Conservation (phyloP, 2,329 filamentous ascomycete species). For the Stachybotrys elegans region DNA sequence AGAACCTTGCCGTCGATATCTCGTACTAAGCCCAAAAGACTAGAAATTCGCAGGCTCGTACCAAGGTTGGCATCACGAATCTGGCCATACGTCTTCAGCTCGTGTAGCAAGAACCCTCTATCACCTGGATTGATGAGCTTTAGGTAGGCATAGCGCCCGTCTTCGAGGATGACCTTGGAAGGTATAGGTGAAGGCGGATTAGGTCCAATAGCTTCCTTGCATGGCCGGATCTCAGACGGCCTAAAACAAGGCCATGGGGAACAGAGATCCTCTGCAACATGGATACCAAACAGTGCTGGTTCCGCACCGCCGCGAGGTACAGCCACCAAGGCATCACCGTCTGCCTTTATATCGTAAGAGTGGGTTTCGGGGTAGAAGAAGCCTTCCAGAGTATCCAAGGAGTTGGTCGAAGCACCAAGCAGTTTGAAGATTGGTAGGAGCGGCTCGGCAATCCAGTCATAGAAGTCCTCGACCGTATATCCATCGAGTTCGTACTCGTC, state of each 20-base stretch:
- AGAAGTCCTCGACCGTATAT: constrained; percentile 17
- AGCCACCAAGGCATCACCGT: constrained; percentile 6
- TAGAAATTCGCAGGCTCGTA: constrained; percentile 7
- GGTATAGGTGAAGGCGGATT: constrained; percentile 3
- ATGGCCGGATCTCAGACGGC: constrained; percentile 7
- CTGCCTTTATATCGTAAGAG: constrained; percentile 10
- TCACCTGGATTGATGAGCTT: constrained; percentile 10
- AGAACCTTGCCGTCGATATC: constrained; percentile 4
- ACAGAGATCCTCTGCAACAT: constrained; percentile 7
- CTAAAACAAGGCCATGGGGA: constrained; percentile 9
- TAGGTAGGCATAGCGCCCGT: constrained; percentile 6
- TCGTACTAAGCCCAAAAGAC: constrained; percentile 9
- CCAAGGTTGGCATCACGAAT: constrained; percentile 8
- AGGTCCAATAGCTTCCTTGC: not conserved
- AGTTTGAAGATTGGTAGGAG: constrained; percentile 9
- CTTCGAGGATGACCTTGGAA: constrained; percentile 5
- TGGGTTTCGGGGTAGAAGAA: constrained; percentile 11
- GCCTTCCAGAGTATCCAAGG: constrained; percentile 4
- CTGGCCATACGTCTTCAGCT: constrained; percentile 10
- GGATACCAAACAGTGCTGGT: constrained; percentile 4
- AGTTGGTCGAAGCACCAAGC: not conserved
- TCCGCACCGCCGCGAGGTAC: not conserved
- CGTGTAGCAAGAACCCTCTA: constrained; percentile 1
- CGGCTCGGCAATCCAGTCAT: constrained; percentile 15
- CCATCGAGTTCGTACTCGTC: constrained; percentile 15